Conservation (phyloP, 805 yeast genomes). For the Cyberlindnera mycetangii region DNA sequence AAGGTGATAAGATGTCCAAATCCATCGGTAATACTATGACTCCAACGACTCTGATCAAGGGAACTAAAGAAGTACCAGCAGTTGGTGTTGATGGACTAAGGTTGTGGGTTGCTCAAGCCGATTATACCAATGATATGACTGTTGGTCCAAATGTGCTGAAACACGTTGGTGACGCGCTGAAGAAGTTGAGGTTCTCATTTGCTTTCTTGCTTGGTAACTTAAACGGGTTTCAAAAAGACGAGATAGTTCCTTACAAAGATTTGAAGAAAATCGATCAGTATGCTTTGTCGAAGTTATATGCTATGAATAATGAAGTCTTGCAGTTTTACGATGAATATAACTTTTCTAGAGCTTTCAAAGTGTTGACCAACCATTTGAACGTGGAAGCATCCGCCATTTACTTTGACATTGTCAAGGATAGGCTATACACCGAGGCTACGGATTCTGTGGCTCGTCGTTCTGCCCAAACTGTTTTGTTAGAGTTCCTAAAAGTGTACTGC, state of each 20-base stretch:
- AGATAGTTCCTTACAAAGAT: conserved; percentile 37
- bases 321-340: conserved; percentile 53
- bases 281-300: conserved; percentile 52
- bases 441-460: conserved; percentile 50
- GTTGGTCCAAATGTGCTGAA: conserved; percentile 69
- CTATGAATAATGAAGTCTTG: conserved; percentile 41
- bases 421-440: conserved; percentile 66
- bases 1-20: conserved; percentile 90
- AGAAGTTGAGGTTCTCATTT: conserved; percentile 80
- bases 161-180: conserved; percentile 75
- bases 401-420: conserved; percentile 83
- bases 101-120: conserved; percentile 85
- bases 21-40: conserved; percentile 79
- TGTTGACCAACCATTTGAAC: conserved; percentile 68
- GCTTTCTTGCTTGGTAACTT: conserved; percentile 80
- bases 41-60: conserved; percentile 67
- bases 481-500: conserved; percentile 59
- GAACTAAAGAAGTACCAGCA: conserved; percentile 50
- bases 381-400: conserved; percentile 76
- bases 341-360: conserved; percentile 68
- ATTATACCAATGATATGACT: conserved; percentile 77
- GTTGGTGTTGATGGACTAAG: conserved; percentile 91
- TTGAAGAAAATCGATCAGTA: conserved; percentile 56
- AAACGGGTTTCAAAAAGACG: conserved; percentile 35
- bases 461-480: conserved; percentile 61